phyloP scores from a whole-genome alignment of 805 yeast genomes.

The Cephaloascus albidus region DNA sequence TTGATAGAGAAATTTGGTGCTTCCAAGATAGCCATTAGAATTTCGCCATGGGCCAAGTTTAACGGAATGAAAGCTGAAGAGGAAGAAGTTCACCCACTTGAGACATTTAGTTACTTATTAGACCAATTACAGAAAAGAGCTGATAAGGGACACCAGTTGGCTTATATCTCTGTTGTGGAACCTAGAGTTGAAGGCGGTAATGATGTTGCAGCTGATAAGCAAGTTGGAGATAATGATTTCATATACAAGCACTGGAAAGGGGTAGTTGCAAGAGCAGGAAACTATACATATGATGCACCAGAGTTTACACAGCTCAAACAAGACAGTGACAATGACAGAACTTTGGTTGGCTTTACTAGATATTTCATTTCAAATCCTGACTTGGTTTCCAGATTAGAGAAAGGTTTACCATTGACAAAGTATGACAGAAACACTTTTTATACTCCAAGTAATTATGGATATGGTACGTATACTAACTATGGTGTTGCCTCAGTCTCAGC shows the following conservation, averaged over 20 bases:
- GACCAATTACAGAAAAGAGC: constrained; percentile 19
- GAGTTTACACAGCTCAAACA: constrained; percentile 5
- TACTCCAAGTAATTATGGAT: constrained; percentile 13
- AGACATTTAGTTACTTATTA: constrained; percentile 15
- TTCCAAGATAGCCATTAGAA: constrained; percentile 20
- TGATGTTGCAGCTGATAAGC: constrained; percentile 9
- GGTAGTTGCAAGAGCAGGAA: constrained; percentile 15
- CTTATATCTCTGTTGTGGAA: constrained; percentile 27
- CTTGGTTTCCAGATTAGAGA: constrained; percentile 31
- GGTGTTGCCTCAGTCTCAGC: neutral
- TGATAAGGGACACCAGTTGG: constrained; percentile 16
- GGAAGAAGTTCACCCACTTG: constrained; percentile 3
- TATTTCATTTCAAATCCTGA: constrained; percentile 49
- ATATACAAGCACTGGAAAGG: constrained; percentile 23
- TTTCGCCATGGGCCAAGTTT: constrained; percentile 26
- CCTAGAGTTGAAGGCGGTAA: constrained; percentile 19
- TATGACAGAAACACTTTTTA: constrained; percentile 45
- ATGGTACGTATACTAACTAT: constrained; percentile 2
- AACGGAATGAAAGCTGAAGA: constrained; percentile 12
- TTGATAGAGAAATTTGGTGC: constrained; percentile 23
- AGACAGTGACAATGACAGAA: constrained; percentile 12
- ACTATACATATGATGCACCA: constrained; percentile 15
- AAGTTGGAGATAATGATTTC: constrained; percentile 13
- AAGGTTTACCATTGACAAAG: constrained; percentile 25
- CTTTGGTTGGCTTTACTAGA: constrained; percentile 34